Conservation (phyloP, 2,329 filamentous ascomycete genomes). For the Curvularia verruculosa region DNA sequence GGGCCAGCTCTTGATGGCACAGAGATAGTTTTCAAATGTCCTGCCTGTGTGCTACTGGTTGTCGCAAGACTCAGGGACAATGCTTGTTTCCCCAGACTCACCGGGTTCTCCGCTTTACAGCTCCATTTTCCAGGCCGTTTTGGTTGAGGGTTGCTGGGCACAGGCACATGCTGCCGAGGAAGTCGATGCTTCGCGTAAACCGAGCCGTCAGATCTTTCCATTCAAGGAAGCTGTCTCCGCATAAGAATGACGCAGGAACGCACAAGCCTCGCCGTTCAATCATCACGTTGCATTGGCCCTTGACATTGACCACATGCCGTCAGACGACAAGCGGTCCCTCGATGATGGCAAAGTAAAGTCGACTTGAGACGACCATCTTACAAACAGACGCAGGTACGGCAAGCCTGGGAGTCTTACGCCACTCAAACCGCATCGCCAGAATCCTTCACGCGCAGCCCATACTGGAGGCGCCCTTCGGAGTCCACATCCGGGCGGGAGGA, state of each 20-base stretch:
- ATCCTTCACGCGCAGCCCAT: constrained; percentile 1
- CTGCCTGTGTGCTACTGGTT: not conserved
- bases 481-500: constrained; percentile 19
- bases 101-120: constrained; percentile 13
- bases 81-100: constrained; percentile 17
- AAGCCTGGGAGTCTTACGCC: not conserved
- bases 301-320: not conserved
- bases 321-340: not conserved
- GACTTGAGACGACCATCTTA: not conserved
- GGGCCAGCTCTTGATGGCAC: not conserved
- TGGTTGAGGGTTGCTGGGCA: not conserved
- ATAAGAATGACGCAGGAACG: constrained; percentile 16
- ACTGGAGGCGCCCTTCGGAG: constrained; percentile 23
- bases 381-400: constrained; percentile 16
- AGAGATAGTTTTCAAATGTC: not conserved
- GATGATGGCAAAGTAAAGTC: not conserved
- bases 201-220: constrained; percentile 24
- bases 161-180: constrained; percentile 21
- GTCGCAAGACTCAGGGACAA: constrained; percentile 1
- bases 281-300: not conserved
- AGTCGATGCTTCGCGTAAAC: constrained; percentile 5
- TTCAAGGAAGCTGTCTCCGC: constrained; percentile 9
- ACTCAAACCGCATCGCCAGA: constrained; percentile 4
- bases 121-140: not conserved
- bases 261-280: constrained; percentile 4